A percentile compares a stretch with the other conserved stretches of the same genome.
These are phyloP conservation scores for Pichia eremophila DNA, from an alignment of 805 yeast genomes.

Conservation along the genomic window DNA sequence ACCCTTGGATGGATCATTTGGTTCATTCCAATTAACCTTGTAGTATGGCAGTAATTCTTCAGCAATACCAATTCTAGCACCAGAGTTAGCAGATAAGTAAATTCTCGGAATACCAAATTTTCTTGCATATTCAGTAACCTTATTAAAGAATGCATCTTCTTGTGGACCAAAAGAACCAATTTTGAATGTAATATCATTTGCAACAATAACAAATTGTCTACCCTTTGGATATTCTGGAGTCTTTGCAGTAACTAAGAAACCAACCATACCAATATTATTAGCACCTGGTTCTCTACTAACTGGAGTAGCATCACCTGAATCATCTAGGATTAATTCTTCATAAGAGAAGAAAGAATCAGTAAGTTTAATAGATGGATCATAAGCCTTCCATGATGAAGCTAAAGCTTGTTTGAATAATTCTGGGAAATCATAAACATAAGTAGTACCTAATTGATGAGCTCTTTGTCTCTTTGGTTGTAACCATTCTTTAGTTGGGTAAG, in stretches of 20 bases:
- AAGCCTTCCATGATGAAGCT: conserved; percentile 72
- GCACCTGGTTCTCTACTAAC: conserved; percentile 95
- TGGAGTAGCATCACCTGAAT: conserved; percentile 71
- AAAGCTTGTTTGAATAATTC: conserved; percentile 94
- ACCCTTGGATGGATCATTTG: conserved; percentile 68
- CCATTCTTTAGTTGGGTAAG: conserved; percentile 96
- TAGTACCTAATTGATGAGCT: conserved; percentile 97
- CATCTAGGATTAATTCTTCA: conserved; percentile 78
- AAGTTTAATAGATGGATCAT: conserved; percentile 42
- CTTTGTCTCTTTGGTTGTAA: conserved; percentile 97
- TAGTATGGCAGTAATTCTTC: conserved; percentile 86
- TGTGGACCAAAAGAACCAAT: conserved; percentile 98
- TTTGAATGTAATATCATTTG: conserved; percentile 95
- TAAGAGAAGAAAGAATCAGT: conserved; percentile 74
- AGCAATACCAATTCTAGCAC: conserved; percentile 98
- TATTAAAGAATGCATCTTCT: conserved; percentile 87
- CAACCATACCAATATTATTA: conserved; percentile 95
- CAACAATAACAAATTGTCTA: conserved; percentile 84
- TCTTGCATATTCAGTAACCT: conserved; percentile 88
- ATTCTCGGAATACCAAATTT: conserved; percentile 89
- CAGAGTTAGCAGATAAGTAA: conserved; percentile 95
- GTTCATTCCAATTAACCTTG: conserved; percentile 89
- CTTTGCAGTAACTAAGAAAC: conserved; percentile 80
- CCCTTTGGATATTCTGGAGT: conserved; percentile 98
- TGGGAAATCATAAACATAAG: conserved; percentile 98